Percentiles rank a stretch among this genome's conserved stretches.
Evolutionary conservation across 2,329 filamentous ascomycete genomes (phyloP).

Genomic region (Paecilomyces dactylethromorphus): DNA sequence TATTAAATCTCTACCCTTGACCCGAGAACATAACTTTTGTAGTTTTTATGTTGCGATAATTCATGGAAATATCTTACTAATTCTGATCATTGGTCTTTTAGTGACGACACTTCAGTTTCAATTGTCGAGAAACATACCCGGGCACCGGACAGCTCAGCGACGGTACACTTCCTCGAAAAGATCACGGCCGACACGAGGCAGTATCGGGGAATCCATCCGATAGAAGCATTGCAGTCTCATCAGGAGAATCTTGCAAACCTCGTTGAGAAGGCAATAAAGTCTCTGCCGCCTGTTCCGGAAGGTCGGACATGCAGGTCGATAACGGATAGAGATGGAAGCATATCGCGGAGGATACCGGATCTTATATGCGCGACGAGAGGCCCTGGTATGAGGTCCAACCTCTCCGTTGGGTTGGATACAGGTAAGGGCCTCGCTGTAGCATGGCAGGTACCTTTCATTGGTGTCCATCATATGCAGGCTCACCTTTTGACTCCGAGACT

Average conservation of each 20-base stretch:
- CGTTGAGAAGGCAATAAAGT: slow-evolving; percentile 55
- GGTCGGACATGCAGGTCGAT: slow-evolving; percentile 8
- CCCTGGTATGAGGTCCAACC: slow-evolving; percentile 76
- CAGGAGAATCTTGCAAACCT: slow-evolving; percentile 63
- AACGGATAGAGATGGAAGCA: slow-evolving; percentile 14
- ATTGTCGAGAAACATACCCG: slow-evolving; percentile 56
- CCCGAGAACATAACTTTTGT: neutral
- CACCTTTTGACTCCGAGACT: slow-evolving; percentile 85
- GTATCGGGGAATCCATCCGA: slow-evolving; percentile 74
- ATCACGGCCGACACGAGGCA: slow-evolving; percentile 71
- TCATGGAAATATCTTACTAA: neutral
- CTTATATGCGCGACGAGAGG: slow-evolving; percentile 86
- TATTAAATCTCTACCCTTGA: slow-evolving; percentile 8
- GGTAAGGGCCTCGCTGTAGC: slow-evolving; percentile 83
- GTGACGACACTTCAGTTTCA: slow-evolving; percentile 90
- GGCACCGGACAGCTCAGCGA: slow-evolving; percentile 32
- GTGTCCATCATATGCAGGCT: slow-evolving; percentile 95
- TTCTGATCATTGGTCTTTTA: slow-evolving; percentile 10
- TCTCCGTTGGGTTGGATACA: slow-evolving; percentile 70
- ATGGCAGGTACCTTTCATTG: slow-evolving; percentile 76
- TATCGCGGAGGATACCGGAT: slow-evolving; percentile 54
- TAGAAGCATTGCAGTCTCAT: slow-evolving; percentile 69
- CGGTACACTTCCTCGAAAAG: slow-evolving; percentile 71
- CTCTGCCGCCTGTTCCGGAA: slow-evolving; percentile 41
- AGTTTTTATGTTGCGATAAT: neutral